Base-by-base conservation (phyloP, 371 early-diverging fungal genomes). In the Choanephora cucurbitarum region DNA sequence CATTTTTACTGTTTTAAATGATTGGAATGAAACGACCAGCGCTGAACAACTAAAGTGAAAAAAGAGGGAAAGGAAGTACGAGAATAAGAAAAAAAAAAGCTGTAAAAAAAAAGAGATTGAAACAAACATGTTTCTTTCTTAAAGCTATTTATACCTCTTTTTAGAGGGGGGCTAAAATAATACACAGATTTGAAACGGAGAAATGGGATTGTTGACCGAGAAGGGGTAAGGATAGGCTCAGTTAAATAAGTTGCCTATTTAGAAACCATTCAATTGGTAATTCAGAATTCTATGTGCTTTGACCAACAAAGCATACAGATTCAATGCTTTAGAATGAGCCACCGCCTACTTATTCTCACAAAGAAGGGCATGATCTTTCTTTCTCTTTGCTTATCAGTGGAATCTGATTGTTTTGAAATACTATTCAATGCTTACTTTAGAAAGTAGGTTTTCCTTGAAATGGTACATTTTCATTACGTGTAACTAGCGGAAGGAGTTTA, bases 11-110 rank as follows among this genome's bases (percentile, higher is more conserved):
- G n/a, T n/a, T n/a, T n/a, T 52, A 8, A 49, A 48, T 42, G 50
- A 46, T 51, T 43, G 41, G 34, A 45, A 53, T 42, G 39, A 56
- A 62, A 63, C 63, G 63, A 32, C 63, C 63, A 57, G 63, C 63
- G 63, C 53, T 57, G 48, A n/a, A 41, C 48, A 37, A 52, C 15
- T 24, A 46, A 24, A 18, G 47, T 31, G 41, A 44, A 42, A 31
- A 34, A 28, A 28, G 28, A 28, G 28, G 17, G 23, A 54, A 22
- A 34, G 15, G 43, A 18, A 37, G 31, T 40, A 34, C 43, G 37
- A 54, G 44, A 60, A 50, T 57, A 52, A 24, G 23, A 11, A 47
- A 62, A 44, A 18, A 17, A 47, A 4, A 34, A 32, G 28, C 28
- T 44, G 18, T 34, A 55, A 18, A 37, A 28, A 39, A 23, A 23